Base-by-base conservation (phyloP, 2,329 filamentous ascomycete species). In the Aurifilum marmelostoma region DNA sequence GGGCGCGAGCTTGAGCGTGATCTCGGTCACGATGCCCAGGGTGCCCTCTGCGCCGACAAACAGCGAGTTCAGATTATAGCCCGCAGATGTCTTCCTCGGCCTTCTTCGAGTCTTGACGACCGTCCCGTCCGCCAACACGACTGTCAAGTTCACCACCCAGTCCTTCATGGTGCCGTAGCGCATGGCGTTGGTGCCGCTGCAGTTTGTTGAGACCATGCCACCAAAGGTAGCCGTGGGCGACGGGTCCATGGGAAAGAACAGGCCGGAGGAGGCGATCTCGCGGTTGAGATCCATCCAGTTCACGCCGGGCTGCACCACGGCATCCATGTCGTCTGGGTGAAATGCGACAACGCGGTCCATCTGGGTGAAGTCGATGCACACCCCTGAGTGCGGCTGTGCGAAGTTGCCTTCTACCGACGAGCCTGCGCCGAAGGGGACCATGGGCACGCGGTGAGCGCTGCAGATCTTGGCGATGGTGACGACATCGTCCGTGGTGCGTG, bases 141-240 rank as follows among this genome's bases (percentile, higher is more conserved):
- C 89, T 0, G 90, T 92, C 32, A 93, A 77, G 71, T 89, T 91
- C 69, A 92, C 81, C 1, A 92, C 90, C 84, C 89, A 92, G 72
- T 93, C 91, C 73, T 90, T 91, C 91, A 92, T 92, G 0, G 90
- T 92, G 0, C 91, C 91, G 74, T 92, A 92, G 65, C 89, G 81
- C 68, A 86, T 82, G 1, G 86, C 85, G 72, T 88, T 88, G 0
- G 86, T 88, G 0, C 86, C 86, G 39, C 69, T 89, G 79, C 90
- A 92, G 66, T 90, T 90, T 0, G 90, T 92, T 0, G 88, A 87
- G 5, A 92, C 80, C 86, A 88, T 88, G 6, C 87, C 86, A 1
- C 86, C 87, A 27, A 88, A 81, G 71, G 82, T 80, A 0, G 86
- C 86, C 0, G 83, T 85, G 50, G 90, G 90, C 2, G 89, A 88